Percentiles rank a stretch among this genome's conserved stretches.
These are phyloP conservation scores for Chrysopogon serrulatus DNA, from an alignment of 176 grass and related monocot genomes.

Conservation along the genomic window DNA sequence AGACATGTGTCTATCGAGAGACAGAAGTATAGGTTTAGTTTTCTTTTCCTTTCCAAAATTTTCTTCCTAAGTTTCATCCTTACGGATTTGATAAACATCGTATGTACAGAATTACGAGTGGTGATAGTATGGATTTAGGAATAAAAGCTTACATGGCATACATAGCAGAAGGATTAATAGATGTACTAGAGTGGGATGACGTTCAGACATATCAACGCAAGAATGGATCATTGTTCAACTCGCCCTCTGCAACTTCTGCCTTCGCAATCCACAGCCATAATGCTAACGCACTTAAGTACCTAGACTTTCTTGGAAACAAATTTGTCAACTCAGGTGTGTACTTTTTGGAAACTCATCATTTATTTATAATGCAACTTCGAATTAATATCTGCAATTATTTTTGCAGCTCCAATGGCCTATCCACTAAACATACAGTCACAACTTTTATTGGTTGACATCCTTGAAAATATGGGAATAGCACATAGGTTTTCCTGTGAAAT, in stretches of 20 bases:
- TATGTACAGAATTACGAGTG: neutral
- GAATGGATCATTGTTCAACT: slow-evolving; percentile 72
- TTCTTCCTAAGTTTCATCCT: neutral
- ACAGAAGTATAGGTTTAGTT: neutral
- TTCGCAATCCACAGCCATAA: slow-evolving; percentile 30
- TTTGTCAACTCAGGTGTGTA: slow-evolving; percentile 35
- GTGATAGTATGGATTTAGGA: neutral
- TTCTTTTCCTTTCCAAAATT: neutral
- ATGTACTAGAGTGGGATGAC: slow-evolving; percentile 35
- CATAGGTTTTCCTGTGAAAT: neutral
- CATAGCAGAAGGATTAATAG: slow-evolving; percentile 46
- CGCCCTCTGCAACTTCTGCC: slow-evolving; percentile 53
- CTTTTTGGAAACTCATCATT: neutral
- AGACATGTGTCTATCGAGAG: neutral
- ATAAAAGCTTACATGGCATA: slow-evolving; percentile 49
- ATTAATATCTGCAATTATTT: neutral
- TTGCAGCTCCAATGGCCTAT: neutral
- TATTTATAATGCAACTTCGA: neutral
- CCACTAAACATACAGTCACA: neutral
- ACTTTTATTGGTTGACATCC: neutral
- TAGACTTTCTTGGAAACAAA: slow-evolving; percentile 29
- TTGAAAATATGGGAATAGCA: neutral
- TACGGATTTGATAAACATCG: neutral
- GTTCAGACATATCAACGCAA: slow-evolving; percentile 40
- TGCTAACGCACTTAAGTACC: slow-evolving; percentile 41